These are phyloP conservation scores for Camillea tinctor DNA, from an alignment of 2,329 filamentous ascomycete genomes.

Conservation along the genomic window DNA sequence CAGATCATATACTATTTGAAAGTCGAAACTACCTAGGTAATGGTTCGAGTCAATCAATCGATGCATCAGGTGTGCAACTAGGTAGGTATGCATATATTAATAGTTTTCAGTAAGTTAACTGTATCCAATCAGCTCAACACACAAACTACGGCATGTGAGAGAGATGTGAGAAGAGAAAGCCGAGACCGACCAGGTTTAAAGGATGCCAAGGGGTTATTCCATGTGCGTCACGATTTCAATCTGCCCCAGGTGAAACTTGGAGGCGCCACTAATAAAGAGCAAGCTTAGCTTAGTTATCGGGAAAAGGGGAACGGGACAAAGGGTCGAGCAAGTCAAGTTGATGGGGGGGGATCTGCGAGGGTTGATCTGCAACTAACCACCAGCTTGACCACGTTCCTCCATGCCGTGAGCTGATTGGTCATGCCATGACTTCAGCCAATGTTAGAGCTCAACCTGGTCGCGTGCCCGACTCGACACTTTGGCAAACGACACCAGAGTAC, in stretches of 20 bases:
- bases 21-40: no score
- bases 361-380: conserved; percentile 27
- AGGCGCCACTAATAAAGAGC: background rate
- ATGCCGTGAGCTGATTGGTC: conserved; percentile 18
- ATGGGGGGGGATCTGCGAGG: background rate
- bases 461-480: conserved; percentile 28
- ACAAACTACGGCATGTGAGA: background rate
- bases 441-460: conserved; percentile 31
- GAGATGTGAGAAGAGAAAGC: background rate
- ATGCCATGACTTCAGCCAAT: conserved; percentile 22
- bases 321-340: no score
- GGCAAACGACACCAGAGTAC: conserved; percentile 15
- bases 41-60: no score
- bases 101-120: no score
- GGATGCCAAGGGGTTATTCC: background rate
- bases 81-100: no score
- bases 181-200: background rate
- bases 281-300: background rate
- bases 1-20: no score
- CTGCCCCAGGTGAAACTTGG: background rate
- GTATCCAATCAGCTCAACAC: background rate
- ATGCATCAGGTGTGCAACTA: no score
- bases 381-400: conserved; percentile 19
- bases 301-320: no score
- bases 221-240: background rate